These are phyloP conservation scores for Leccinum obscurum DNA, from an alignment of 768 basidiomycete genomes.

Conservation along the genomic window DNA sequence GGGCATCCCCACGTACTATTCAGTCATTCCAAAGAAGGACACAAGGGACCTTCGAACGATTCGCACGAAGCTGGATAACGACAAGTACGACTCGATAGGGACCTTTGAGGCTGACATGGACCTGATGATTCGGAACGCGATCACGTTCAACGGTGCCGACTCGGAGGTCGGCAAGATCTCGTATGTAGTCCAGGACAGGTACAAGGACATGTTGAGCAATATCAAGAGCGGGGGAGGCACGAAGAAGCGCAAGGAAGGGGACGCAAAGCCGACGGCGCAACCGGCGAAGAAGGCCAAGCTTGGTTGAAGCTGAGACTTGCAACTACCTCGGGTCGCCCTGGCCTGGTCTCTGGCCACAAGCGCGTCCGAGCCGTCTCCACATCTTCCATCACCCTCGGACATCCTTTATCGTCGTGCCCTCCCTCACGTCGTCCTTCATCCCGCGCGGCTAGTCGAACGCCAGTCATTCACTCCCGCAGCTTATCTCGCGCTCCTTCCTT, in stretches of 20 bases:
- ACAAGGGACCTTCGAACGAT: constrained; percentile 87
- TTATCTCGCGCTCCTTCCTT: constrained; percentile 67
- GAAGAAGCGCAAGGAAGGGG: constrained; percentile 78
- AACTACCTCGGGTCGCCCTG: no score
- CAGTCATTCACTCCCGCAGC: constrained; percentile 52
- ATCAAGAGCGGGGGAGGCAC: constrained; percentile 36
- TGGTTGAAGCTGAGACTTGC: constrained; percentile 37
- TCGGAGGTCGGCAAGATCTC: constrained; percentile 77
- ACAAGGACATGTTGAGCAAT: constrained; percentile 54
- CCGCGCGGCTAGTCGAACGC: constrained; percentile 57
- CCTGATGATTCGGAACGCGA: constrained; percentile 87
- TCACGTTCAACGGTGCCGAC: constrained; percentile 81
- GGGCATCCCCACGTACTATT: constrained; percentile 85
- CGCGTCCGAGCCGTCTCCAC: no score
- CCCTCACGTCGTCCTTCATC: constrained; percentile 73
- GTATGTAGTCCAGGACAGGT: constrained; percentile 46
- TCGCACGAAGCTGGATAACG: constrained; percentile 73
- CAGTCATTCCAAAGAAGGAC: constrained; percentile 80
- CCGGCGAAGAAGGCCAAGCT: constrained; percentile 69
- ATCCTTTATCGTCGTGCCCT: constrained; percentile 62
- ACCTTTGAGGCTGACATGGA: constrained; percentile 83
- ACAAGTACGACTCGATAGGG: constrained; percentile 78
- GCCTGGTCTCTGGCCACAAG: no score
- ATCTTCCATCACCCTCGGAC: constrained; percentile 60
- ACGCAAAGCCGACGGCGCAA: constrained; percentile 55